These are phyloP conservation scores for Coniophora puteana DNA, from an alignment of 1,284 basidiomycete genomes.

Conservation along the genomic window DNA sequence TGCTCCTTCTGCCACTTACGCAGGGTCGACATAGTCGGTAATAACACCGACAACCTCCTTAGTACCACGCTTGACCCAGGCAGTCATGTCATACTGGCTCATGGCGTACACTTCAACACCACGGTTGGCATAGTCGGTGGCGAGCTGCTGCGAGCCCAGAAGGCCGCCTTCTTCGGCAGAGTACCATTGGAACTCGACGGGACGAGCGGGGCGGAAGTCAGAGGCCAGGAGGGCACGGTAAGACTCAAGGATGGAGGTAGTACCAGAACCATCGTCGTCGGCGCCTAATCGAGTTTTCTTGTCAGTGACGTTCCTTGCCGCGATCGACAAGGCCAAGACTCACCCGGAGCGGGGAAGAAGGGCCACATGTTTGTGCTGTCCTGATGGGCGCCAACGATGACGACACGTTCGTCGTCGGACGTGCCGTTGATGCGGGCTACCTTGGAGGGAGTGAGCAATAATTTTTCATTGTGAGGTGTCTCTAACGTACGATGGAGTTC, in stretches of 20 bases:
- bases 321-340: slow-evolving; percentile 16
- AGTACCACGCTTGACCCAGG: slow-evolving; percentile 92
- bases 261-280: slow-evolving; percentile 91
- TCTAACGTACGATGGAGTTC: slow-evolving; percentile 73
- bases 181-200: slow-evolving; percentile 96
- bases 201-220: slow-evolving; percentile 72
- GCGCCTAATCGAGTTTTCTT: slow-evolving; percentile 51
- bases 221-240: slow-evolving; percentile 81
- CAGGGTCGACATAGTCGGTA: slow-evolving; percentile 78
- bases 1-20: slow-evolving; percentile 30
- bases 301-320: slow-evolving; percentile 7
- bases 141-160: slow-evolving; percentile 91
- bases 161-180: slow-evolving; percentile 94
- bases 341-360: slow-evolving; percentile 85
- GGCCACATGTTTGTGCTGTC: slow-evolving; percentile 90
- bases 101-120: slow-evolving; percentile 78
- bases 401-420: slow-evolving; percentile 54
- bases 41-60: slow-evolving; percentile 89
- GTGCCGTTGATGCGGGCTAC: slow-evolving; percentile 72
- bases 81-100: slow-evolving; percentile 96
- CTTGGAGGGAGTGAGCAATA: slow-evolving; percentile 32
- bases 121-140: slow-evolving; percentile 67
- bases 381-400: slow-evolving; percentile 85
- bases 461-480: slow-evolving; percentile 3
- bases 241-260: slow-evolving; percentile 88